phyloP scores from a whole-genome alignment of 75 land plant species.

The Selaginella tamariscina region DNA sequence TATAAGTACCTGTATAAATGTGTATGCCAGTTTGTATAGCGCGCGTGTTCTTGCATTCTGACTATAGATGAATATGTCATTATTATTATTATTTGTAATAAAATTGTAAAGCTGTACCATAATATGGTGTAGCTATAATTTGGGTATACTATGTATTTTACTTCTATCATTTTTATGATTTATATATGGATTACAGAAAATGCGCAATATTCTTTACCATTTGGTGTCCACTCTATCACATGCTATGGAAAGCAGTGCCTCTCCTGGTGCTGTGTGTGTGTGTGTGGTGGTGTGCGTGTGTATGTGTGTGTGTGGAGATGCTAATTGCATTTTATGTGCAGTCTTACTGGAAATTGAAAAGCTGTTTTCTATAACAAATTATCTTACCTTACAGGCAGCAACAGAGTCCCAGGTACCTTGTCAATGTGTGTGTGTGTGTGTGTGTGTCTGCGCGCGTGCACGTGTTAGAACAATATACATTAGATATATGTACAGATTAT shows the following conservation, averaged over 20 bases:
- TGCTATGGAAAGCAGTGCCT: neutral
- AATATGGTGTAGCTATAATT: too few species aligned
- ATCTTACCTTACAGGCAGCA: conserved; percentile 10
- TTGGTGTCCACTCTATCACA: neutral
- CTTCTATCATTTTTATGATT: too few species aligned
- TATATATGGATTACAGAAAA: neutral
- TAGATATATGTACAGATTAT: too few species aligned
- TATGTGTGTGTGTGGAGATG: neutral
- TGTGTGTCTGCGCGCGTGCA: too few species aligned
- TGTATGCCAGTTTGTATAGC: too few species aligned
- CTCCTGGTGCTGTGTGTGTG: conserved; percentile 4
- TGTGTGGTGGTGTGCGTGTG: neutral
- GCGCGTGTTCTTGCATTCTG: too few species aligned
- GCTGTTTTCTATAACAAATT: conserved; percentile 17
- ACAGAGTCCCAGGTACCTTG: conserved; percentile 13
- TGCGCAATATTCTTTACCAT: neutral
- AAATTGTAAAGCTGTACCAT: too few species aligned
- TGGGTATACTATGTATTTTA: too few species aligned
- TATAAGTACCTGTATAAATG: too few species aligned
- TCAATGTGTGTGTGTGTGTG: neutral
- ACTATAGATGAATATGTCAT: too few species aligned
- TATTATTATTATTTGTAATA: too few species aligned
- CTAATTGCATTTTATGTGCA: neutral
- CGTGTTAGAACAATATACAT: too few species aligned
- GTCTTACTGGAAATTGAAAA: conserved; percentile 20